Conservation (phyloP, 129 eudicot species). For the Chrysanthemum seticuspe region DNA sequence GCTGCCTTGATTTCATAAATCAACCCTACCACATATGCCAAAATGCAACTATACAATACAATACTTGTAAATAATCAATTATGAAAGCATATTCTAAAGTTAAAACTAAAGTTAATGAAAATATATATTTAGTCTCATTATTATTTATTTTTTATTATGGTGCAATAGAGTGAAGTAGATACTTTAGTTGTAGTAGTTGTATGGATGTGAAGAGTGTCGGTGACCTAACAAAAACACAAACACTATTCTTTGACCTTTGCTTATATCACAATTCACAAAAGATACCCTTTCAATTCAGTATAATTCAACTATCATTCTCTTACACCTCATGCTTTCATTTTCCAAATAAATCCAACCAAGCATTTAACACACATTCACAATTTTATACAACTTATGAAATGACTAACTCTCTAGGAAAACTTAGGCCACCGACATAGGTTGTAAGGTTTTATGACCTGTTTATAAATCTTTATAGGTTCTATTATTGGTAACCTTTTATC, state of each 20-base stretch:
- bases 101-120: neutral
- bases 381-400: too few species aligned
- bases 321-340: neutral
- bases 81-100: neutral
- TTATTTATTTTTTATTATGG: neutral
- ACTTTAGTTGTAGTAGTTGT: neutral
- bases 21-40: conserved; percentile 9
- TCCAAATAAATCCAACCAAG: neutral
- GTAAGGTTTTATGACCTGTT: too few species aligned
- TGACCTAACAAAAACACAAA: conserved; percentile 20
- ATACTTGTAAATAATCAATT: neutral
- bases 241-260: neutral
- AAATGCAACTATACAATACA: neutral
- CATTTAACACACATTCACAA: too few species aligned
- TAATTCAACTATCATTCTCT: neutral
- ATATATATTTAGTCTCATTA: neutral
- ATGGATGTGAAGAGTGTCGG: conserved; percentile 25
- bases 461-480: too few species aligned
- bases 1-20: conserved; percentile 24
- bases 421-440: too few species aligned
- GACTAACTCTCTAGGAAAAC: too few species aligned
- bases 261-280: conserved; percentile 10
- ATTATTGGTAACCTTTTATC: too few species aligned
- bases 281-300: conserved; percentile 20
- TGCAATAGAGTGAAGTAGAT: conserved; percentile 3